phyloP scores from a whole-genome alignment of 2,329 filamentous ascomycete genomes.

The Emergomyces pasteurianus region DNA sequence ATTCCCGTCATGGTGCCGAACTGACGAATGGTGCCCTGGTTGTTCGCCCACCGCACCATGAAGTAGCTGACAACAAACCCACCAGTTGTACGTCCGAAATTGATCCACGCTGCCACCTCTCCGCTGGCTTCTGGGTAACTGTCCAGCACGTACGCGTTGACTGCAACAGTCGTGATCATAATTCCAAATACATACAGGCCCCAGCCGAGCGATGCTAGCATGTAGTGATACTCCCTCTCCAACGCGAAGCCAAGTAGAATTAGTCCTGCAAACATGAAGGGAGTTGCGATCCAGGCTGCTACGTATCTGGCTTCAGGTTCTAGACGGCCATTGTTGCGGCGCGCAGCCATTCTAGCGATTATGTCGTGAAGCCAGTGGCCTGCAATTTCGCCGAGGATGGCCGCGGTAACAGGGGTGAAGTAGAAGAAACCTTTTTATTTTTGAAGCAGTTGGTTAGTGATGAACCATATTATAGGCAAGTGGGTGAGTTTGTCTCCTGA shows the following conservation, averaged over 20 bases:
- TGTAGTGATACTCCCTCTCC: conserved; percentile 40
- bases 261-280: conserved; percentile 40
- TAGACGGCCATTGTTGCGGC: conserved; percentile 39
- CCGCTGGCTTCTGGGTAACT: conserved; percentile 45
- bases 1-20: conserved; percentile 39
- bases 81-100: conserved; percentile 37
- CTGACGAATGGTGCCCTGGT: conserved; percentile 32
- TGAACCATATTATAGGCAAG: neutral
- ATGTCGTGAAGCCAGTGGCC: conserved; percentile 48
- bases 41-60: conserved; percentile 39
- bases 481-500: conserved; percentile 12
- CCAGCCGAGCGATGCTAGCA: conserved; percentile 39
- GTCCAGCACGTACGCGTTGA: conserved; percentile 43
- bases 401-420: conserved; percentile 45
- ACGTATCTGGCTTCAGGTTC: conserved; percentile 45
- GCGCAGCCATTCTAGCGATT: conserved; percentile 35
- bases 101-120: conserved; percentile 43
- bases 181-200: conserved; percentile 45
- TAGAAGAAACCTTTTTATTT: conserved; percentile 38
- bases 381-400: conserved; percentile 40
- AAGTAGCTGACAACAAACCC: conserved; percentile 44
- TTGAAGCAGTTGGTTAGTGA: neutral
- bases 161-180: conserved; percentile 43
- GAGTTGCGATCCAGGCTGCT: conserved; percentile 36
- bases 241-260: conserved; percentile 44